phyloP scores from a whole-genome alignment of 495 filamentous ascomycete genomes.

The Lasiosphaeria hispida region DNA sequence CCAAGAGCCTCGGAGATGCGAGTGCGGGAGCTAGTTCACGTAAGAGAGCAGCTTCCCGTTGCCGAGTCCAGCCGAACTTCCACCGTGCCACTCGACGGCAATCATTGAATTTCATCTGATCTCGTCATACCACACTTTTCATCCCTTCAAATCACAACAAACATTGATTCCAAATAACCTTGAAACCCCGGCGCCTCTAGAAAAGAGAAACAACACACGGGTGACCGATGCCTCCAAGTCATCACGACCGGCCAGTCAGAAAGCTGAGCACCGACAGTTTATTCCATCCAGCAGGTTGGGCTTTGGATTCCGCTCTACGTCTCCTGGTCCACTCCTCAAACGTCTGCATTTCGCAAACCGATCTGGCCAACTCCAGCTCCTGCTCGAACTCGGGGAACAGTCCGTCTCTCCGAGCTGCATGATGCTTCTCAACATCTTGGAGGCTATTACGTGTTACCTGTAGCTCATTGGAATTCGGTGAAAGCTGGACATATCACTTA shows the following conservation, averaged over 20 bases:
- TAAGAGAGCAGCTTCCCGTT: too few species aligned
- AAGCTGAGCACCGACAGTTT: conserved; percentile 22
- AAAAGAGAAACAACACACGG: neutral
- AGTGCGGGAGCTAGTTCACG: too few species aligned
- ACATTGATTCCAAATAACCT: neutral
- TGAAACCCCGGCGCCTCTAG: too few species aligned
- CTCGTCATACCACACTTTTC: too few species aligned
- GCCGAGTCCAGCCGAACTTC: too few species aligned
- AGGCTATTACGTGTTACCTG: conserved; percentile 10
- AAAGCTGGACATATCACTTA: neutral
- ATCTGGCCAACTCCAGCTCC: conserved; percentile 28
- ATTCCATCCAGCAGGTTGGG: conserved; percentile 20
- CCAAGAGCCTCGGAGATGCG: too few species aligned
- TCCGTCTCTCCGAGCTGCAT: conserved; percentile 20
- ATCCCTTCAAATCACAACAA: neutral
- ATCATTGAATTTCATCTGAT: too few species aligned
- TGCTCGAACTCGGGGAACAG: conserved; percentile 17
- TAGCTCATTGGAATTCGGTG: neutral
- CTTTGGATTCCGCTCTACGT: neutral
- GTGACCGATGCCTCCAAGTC: neutral
- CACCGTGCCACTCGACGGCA: too few species aligned
- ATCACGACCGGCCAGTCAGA: conserved; percentile 19
- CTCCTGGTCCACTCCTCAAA: conserved; percentile 26
- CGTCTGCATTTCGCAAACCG: conserved; percentile 25
- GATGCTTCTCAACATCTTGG: conserved; percentile 23